phyloP scores from a whole-genome alignment of 2,329 filamentous ascomycete genomes.

The Penicillium sp. region DNA sequence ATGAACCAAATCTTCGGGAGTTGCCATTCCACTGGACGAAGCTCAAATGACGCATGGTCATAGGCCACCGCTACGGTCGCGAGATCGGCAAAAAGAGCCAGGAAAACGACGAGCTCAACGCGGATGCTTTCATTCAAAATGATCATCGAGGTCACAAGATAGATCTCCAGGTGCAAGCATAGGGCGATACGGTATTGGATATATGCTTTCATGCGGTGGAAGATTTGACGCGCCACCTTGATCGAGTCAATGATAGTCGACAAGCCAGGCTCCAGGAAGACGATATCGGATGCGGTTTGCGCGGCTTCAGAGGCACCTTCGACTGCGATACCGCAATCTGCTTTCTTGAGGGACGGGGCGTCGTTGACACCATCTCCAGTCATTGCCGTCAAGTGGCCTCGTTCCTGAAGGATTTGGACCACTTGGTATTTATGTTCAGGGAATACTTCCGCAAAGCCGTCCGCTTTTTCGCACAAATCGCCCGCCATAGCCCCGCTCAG shows the following conservation, averaged over 20 bases:
- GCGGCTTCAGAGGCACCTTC: conserved; percentile 71
- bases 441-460: conserved; percentile 72
- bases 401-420: conserved; percentile 71
- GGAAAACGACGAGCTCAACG: conserved; percentile 73
- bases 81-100: conserved; percentile 76
- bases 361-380: conserved; percentile 75
- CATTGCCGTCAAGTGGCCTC: conserved; percentile 71
- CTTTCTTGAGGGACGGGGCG: conserved; percentile 70
- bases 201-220: conserved; percentile 76
- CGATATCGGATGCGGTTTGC: conserved; percentile 70
- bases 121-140: conserved; percentile 76
- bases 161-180: conserved; percentile 72
- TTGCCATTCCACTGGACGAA: conserved; percentile 76
- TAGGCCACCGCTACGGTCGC: conserved; percentile 80
- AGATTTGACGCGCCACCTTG: conserved; percentile 71
- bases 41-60: conserved; percentile 76
- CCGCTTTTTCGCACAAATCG: conserved; percentile 71
- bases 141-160: conserved; percentile 73
- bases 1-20: conserved; percentile 81
- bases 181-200: conserved; percentile 76
- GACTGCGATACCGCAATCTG: conserved; percentile 71
- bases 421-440: conserved; percentile 75
- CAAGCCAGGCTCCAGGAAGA: conserved; percentile 69
- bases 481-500: conserved; percentile 70
- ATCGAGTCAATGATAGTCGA: conserved; percentile 71